Percentiles rank a stretch among this genome's conserved stretches.
Conservation (phyloP, 345 rosid genomes). For the Angophora floribunda region DNA sequence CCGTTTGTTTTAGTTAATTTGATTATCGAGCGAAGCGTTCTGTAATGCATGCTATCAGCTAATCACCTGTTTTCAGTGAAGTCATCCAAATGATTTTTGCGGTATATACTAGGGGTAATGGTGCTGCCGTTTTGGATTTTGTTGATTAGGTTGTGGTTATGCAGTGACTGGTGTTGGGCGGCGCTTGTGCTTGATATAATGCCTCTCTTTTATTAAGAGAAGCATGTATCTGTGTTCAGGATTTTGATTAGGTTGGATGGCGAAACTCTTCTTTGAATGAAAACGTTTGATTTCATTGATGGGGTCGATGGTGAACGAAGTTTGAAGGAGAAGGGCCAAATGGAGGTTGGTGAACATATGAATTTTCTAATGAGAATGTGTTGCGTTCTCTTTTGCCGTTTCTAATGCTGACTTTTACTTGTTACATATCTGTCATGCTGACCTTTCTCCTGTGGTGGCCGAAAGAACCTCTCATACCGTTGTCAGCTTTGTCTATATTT, state of each 20-base stretch:
- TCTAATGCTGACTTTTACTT: neutral
- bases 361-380: no score
- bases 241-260: neutral
- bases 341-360: no score
- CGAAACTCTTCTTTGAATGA: neutral
- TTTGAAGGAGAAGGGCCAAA: no score
- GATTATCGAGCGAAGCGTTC: neutral
- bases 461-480: neutral
- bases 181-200: neutral
- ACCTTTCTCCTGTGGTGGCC: neutral
- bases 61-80: neutral
- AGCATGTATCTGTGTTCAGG: neutral
- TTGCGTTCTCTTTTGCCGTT: no score
- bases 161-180: neutral
- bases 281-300: no score
- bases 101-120: neutral
- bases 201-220: neutral
- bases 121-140: no score
- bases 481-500: neutral
- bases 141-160: neutral
- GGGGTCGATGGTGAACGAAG: no score
- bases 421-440: neutral
- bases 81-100: neutral
- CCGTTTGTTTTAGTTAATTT: neutral
- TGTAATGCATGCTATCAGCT: neutral